Base-by-base conservation (phyloP, 139 green algal species). In the Asterochloris erici region DNA sequence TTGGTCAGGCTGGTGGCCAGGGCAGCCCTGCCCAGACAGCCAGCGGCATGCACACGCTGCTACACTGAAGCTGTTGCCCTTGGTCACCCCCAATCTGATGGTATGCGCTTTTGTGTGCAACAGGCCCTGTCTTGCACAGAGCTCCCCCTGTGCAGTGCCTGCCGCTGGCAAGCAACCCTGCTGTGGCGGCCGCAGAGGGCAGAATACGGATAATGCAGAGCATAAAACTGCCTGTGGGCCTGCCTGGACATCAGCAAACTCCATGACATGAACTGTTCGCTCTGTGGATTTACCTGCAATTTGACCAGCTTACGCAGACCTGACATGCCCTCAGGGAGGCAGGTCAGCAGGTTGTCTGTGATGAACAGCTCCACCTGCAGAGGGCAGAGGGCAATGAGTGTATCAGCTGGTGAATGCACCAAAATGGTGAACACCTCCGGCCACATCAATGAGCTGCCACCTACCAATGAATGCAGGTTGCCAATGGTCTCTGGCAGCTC, bases 311-410 rank as follows among this genome's bases (percentile, higher is more conserved):
- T 90, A 61, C 38, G 83, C 27, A 90, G 74, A 1, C 69, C 16
- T 15, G 85, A 85, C 73, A 92, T 86, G 19, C 82, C 85, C 73
- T 86, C 78, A 0, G 94, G 94, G 66, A 97, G 87, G 9, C n/a
- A 71, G 26, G 82, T 77, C 26, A 97, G 87, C 16, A 80, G 15
- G 85, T 97, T 97, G 84, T 96, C 91, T 19, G 92, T 94, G 38
- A 94, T 77, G 77, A 93, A 94, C 11, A 94, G 84, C 83, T 94
- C 90, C 38, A 93, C 91, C 61, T 94, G 83, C 24, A 54, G 38
- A 54, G 6, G 38, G 4, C 38, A 54, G 38, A 2, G 38, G 6
- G 38, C 38, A 2, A 54, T 6, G 38, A 54, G 38, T 6, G 6
- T 54, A 26, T 2, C 66, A 71, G 66, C 66, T 71, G 9, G 19